Percentiles rank a stretch among this genome's conserved stretches.
Conservation (phyloP, 805 yeast species). For the Candida sphagnicola region DNA sequence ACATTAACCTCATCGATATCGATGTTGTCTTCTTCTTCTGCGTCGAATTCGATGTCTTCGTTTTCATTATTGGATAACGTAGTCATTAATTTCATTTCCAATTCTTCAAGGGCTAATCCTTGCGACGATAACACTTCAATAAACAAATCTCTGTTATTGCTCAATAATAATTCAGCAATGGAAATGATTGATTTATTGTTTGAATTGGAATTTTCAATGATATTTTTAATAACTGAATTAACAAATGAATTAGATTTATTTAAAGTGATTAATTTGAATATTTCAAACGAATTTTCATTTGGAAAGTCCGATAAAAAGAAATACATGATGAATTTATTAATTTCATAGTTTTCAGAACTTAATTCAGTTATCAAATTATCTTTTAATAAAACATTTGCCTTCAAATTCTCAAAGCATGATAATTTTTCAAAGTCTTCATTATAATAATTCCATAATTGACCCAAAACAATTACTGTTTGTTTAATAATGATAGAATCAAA, state of each 20-base stretch:
- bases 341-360: constrained; percentile 21
- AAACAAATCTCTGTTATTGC: constrained; percentile 18
- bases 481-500: constrained; percentile 17
- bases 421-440: constrained; percentile 7
- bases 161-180: constrained; percentile 16
- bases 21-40: constrained; percentile 16
- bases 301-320: constrained; percentile 25
- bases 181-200: constrained; percentile 6
- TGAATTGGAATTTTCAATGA: constrained; percentile 5
- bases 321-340: constrained; percentile 27
- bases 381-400: constrained; percentile 5
- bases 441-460: constrained; percentile 35
- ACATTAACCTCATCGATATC: constrained; percentile 18
- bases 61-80: constrained; percentile 41
- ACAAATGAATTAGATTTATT: constrained; percentile 8
- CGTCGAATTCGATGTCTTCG: constrained; percentile 30
- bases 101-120: constrained; percentile 23
- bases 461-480: constrained; percentile 36
- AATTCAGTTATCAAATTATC: constrained; percentile 11
- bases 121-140: constrained; percentile 14
- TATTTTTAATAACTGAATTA: constrained; percentile 4
- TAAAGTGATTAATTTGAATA: constrained; percentile 21
- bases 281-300: constrained; percentile 13
- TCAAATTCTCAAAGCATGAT: constrained; percentile 17
- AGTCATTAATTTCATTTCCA: constrained; percentile 61